Base-by-base conservation (phyloP, 2,329 filamentous ascomycete genomes). In the Penicillium frequentans region DNA sequence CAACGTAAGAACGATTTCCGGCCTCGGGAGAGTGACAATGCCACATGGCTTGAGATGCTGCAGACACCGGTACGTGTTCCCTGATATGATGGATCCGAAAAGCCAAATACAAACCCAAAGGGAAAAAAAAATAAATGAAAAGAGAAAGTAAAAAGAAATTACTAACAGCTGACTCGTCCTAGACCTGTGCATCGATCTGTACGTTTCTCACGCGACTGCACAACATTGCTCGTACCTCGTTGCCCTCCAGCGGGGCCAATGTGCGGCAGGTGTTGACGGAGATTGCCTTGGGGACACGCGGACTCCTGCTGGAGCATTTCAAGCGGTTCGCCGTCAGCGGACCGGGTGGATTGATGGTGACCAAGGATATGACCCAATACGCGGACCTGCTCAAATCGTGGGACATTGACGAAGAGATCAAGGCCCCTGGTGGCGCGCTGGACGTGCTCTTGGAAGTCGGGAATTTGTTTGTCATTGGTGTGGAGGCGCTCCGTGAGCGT, bases 321-420 rank as follows among this genome's bases (percentile, higher is more conserved):
- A 95, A 96, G 70, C 92, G 91, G 69, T 99, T 96, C 78, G 86
- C 89, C 59, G 91, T 99, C 64, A 96, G 92, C 65, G 91, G 93
- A 42, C 93, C 93, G 0, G 95, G 95, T 59, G 95, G 92, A 2
- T 84, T 99, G 47, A 95, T 97, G 85, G 91, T 98, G 26, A 93
- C 90, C 35, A 96, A 98, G 77, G 95, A 99, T 72, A 93, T 98
- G 73, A 91, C 91, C 35, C 92, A 91, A 71, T 99, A 99, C 74
- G 90, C 90, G 9, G 89, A 93, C 59, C 86, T 96, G 11, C 82
- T 99, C 63, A 87, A 90, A 60, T 87, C 87, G 33, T 98, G 92
- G 91, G 85, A 89, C 27, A 80, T 93, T 42, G 82, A 84, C 52
- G 87, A 87, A 66, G 86, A 90, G n/a, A 67, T 73, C 49, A 75